Conservation (phyloP, 2,329 filamentous ascomycete genomes). For the Fusarium haematococcum region DNA sequence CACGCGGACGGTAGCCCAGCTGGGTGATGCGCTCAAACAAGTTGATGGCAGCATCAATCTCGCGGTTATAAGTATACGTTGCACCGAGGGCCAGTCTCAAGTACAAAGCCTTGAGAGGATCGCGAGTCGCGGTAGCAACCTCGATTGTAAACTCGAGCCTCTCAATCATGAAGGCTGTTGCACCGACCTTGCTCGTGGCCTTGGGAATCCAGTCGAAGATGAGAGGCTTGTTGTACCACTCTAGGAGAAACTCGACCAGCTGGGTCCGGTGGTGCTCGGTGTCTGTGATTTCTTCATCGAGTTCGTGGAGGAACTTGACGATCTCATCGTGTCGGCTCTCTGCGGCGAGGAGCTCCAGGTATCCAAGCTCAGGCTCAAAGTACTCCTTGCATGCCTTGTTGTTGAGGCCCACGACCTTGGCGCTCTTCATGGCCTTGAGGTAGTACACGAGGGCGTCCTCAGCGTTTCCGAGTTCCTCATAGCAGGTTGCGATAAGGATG, state of each 20-base stretch:
- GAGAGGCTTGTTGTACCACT: conserved; percentile 48
- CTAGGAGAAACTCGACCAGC: conserved; percentile 52
- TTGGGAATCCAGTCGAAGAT: conserved; percentile 56
- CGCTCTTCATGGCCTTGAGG: conserved; percentile 50
- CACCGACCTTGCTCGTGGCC: conserved; percentile 51
- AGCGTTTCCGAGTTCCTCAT: conserved; percentile 47
- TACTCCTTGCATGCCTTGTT: conserved; percentile 47
- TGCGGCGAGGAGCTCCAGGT: conserved; percentile 51
- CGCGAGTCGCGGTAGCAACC: conserved; percentile 49
- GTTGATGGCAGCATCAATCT: conserved; percentile 50
- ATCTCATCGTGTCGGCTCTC: conserved; percentile 53
- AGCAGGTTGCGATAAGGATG: conserved; percentile 52
- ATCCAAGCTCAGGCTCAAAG: conserved; percentile 54
- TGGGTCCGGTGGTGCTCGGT: conserved; percentile 42
- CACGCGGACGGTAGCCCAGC: conserved; percentile 53
- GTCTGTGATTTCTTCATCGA: conserved; percentile 45
- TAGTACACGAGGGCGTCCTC: conserved; percentile 52
- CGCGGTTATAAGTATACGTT: conserved; percentile 50
- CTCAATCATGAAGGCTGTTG: conserved; percentile 46
- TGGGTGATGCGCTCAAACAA: conserved; percentile 53
- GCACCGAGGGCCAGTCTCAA: conserved; percentile 53
- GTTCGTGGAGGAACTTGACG: conserved; percentile 50
- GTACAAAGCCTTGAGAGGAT: conserved; percentile 53
- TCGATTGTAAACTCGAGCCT: conserved; percentile 49
- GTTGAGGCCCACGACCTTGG: conserved; percentile 41